Base-by-base conservation (phyloP, 2,329 filamentous ascomycete genomes). In the Paracoccidioides lutzii region DNA sequence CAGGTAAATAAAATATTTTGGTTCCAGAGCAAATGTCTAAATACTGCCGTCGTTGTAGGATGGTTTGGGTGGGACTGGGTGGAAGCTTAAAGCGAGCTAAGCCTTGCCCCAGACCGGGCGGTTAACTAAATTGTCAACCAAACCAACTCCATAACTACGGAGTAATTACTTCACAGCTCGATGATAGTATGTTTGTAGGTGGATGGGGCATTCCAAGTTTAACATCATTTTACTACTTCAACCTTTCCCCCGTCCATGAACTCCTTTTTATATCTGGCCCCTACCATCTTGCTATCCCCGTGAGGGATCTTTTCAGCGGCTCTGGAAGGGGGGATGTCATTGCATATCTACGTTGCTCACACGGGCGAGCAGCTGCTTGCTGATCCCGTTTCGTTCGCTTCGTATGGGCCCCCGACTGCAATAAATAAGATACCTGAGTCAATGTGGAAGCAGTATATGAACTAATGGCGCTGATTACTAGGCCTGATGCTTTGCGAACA, bases 301-400 rank as follows among this genome's bases (percentile, higher is more conserved):
- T 55, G 58, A 59, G 60, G 60, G 57, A 57, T 58, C 57, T 54
- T 56, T 56, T 59, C 52, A 55, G 56, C 30, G 48, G 37, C 45
- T 50, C 22, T 50, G 40, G 45, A 45, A 64, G 64, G 65, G 74
- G 81, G 78, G 74, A 95, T 95, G 89, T 87, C 88, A 76, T 82
- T 91, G 71, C 83, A 88, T 76, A 84, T 95, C 73, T 88, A 89
- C 77, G 85, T 95, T 69, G 90, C 89, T 79, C 90, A 95, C 76
- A 90, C 87, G 73, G 91, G 91, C 77, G 85, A 89, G 78, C 85
- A 85, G 74, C 80, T 95, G 69, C 79, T 84, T 70, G 81, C 87
- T 70, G 88, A 95, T 74, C 81, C 84, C 62, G 79, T 83, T 61
- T 81, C 83, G 68, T 87, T 91, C 72, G 78, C 80, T 64, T 86